Evolutionary conservation across 768 basidiomycete genomes (phyloP).

Genomic region (Mrakia frigida): DNA sequence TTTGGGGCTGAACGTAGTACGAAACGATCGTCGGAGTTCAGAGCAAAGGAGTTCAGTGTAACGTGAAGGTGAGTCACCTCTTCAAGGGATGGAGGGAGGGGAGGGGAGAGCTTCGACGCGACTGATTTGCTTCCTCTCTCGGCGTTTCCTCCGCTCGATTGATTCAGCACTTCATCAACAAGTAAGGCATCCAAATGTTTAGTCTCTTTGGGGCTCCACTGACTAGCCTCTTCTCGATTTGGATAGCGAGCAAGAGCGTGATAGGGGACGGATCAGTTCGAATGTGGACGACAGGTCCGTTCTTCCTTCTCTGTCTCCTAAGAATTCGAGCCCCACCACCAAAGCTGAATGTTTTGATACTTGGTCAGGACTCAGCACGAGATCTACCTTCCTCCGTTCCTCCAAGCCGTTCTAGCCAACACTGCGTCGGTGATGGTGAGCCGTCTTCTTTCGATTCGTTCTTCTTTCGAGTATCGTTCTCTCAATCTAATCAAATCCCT

Average conservation of each 20-base stretch:
- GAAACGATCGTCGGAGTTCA: constrained; percentile 61
- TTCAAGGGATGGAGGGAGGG: neutral
- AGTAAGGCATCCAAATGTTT: constrained; percentile 38
- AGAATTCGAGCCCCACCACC: too few relatives aligned
- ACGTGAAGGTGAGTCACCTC: constrained; percentile 49
- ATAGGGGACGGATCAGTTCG: constrained; percentile 48
- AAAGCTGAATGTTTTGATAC: too few relatives aligned
- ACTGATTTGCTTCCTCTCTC: neutral
- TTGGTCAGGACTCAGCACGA: constrained; percentile 69
- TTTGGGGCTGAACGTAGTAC: constrained; percentile 37
- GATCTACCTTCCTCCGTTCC: constrained; percentile 45
- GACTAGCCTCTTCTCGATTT: neutral
- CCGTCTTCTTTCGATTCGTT: constrained; percentile 59
- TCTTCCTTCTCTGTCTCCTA: too few relatives aligned
- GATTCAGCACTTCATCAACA: constrained; percentile 46
- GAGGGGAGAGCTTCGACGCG: neutral
- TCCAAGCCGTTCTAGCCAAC: constrained; percentile 58
- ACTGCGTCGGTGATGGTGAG: constrained; percentile 59
- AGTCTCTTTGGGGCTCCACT: neutral
- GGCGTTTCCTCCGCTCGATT: neutral
- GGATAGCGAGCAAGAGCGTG: constrained; percentile 43
- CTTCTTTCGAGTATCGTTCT: constrained; percentile 61
- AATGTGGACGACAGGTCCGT: constrained; percentile 60
- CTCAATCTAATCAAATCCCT: too few relatives aligned
- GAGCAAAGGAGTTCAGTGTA: constrained; percentile 49